Conservation (phyloP, 306 rosid genomes). For the Fragaria iinumae region DNA sequence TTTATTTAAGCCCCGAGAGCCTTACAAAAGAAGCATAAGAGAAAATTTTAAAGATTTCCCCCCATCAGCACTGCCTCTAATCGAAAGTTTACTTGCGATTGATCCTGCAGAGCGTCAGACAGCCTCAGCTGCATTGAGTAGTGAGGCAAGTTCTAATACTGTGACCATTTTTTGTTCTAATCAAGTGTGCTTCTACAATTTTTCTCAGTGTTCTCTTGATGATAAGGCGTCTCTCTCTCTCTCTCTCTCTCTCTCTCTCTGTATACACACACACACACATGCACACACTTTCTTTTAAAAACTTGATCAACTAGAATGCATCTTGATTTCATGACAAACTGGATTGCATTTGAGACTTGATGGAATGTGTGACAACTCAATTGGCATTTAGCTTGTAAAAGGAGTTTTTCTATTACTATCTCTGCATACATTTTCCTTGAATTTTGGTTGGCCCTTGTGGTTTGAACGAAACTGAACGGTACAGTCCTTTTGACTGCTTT, state of each 20-base stretch:
- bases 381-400: not conserved
- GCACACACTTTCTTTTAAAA: no score
- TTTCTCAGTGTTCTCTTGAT: slow-evolving; percentile 1
- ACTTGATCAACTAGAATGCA: not conserved
- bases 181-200: not conserved
- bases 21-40: slow-evolving; percentile 73
- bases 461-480: not conserved
- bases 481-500: slow-evolving; percentile 7
- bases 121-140: slow-evolving; percentile 72
- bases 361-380: not conserved
- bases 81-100: slow-evolving; percentile 79
- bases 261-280: no score
- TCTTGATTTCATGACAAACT: not conserved
- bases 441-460: not conserved
- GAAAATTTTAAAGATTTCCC: slow-evolving; percentile 83
- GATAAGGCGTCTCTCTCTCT: slow-evolving; percentile 13
- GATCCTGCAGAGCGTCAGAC: slow-evolving; percentile 86
- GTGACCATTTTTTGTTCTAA: slow-evolving; percentile 11
- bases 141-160: slow-evolving; percentile 55
- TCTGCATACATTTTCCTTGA: not conserved
- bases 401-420: not conserved
- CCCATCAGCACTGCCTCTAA: slow-evolving; percentile 68
- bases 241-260: no score
- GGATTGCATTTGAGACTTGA: not conserved
- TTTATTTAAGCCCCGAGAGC: slow-evolving; percentile 76